Percentiles rank a stretch among this genome's conserved stretches.
These are phyloP conservation scores for Sarocladium oryzae DNA, from an alignment of 2,329 filamentous ascomycete genomes.

Conservation along the genomic window DNA sequence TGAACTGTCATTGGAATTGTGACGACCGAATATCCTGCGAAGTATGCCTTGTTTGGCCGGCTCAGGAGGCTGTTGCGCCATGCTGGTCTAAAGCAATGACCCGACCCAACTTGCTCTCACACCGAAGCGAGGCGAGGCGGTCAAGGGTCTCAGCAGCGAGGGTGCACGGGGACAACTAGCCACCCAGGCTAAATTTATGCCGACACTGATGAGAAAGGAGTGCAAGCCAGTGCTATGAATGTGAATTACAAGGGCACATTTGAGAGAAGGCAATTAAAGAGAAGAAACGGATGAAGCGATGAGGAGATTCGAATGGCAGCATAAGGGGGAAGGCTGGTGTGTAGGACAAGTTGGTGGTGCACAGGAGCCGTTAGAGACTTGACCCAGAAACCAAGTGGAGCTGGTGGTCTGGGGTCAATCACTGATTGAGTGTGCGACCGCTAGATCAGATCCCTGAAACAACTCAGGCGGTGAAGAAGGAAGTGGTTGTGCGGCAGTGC, in stretches of 20 bases:
- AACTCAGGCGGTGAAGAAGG: conserved; percentile 1
- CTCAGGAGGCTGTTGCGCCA: conserved; percentile 23
- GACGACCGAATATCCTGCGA: conserved; percentile 20
- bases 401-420: conserved; percentile 1
- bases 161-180: not conserved
- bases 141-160: conserved; percentile 7
- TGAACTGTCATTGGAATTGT: conserved; percentile 2
- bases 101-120: too few species aligned
- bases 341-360: not conserved
- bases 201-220: not conserved
- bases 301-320: not conserved
- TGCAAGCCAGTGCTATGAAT: not conserved
- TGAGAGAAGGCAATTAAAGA: not conserved
- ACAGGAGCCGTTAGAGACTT: not conserved
- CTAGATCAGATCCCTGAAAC: conserved; percentile 8
- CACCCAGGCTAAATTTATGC: not conserved
- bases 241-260: conserved; percentile 3
- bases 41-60: conserved; percentile 21
- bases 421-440: not conserved
- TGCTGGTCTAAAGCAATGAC: conserved; percentile 15
- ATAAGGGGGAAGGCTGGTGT: conserved; percentile 9
- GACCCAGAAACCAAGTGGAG: not conserved
- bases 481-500: not conserved
- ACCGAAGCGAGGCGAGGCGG: conserved; percentile 5
- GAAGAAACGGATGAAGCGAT: not conserved